These are phyloP conservation scores for Candida manassasensis DNA, from an alignment of 805 yeast species.

Conservation along the genomic window DNA sequence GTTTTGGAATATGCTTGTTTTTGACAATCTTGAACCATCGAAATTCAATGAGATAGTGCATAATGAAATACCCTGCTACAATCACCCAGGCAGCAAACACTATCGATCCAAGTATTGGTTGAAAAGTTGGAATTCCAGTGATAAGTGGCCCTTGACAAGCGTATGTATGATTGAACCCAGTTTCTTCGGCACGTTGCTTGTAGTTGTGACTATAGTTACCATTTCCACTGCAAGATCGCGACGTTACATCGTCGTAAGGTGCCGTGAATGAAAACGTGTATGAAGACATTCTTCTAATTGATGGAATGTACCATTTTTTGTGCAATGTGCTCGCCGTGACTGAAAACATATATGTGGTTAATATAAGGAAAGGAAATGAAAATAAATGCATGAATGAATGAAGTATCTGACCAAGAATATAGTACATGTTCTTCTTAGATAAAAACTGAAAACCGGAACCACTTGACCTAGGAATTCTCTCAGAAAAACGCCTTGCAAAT, in stretches of 20 bases:
- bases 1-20: constrained; percentile 20
- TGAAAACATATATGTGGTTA: constrained; percentile 30
- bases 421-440: constrained; percentile 17
- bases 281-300: constrained; percentile 9
- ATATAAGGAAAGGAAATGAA: constrained; percentile 41
- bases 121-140: constrained; percentile 1
- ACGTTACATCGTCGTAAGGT: constrained; percentile 20
- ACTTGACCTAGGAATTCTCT: constrained; percentile 2
- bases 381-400: constrained; percentile 29
- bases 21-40: constrained; percentile 12
- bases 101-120: constrained; percentile 23
- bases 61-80: constrained; percentile 17
- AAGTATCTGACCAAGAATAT: constrained; percentile 29
- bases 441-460: constrained; percentile 8
- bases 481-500: constrained; percentile 3
- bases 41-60: constrained; percentile 23
- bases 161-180: background rate
- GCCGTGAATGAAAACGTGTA: constrained; percentile 22
- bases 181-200: constrained; percentile 4
- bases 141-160: constrained; percentile 2
- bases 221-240: background rate
- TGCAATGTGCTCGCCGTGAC: constrained; percentile 16
- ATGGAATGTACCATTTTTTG: constrained; percentile 10
- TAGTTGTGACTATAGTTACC: background rate
- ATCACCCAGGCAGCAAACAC: constrained; percentile 21